Conservation (phyloP, 495 filamentous ascomycete species). For the Talaromyces adpressus region DNA sequence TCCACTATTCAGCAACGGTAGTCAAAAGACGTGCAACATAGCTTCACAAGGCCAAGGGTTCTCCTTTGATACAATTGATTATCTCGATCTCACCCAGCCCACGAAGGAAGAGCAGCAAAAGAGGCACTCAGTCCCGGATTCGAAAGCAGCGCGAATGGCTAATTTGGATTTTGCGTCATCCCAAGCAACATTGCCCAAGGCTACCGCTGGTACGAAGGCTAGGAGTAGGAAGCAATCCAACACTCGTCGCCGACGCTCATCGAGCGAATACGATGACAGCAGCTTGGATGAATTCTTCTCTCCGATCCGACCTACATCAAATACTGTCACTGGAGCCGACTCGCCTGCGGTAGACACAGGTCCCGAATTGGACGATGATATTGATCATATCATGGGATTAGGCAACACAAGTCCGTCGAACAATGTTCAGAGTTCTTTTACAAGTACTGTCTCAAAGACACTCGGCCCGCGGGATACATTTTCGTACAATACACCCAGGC, state of each 20-base stretch:
- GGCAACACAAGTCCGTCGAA: background rate
- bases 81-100: background rate
- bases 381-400: background rate
- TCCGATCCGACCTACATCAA: background rate
- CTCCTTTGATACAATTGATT: background rate
- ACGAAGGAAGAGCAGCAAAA: background rate
- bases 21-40: background rate
- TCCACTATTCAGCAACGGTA: background rate
- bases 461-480: background rate
- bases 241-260: background rate
- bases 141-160: constrained; percentile 1
- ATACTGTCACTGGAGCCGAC: background rate
- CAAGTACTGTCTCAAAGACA: background rate
- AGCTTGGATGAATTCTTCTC: background rate
- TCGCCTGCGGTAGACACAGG: background rate
- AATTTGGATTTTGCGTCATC: constrained; percentile 3
- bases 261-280: constrained; percentile 2
- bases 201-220: background rate
- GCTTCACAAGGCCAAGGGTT: background rate
- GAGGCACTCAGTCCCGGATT: background rate
- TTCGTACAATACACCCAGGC: no score
- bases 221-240: background rate
- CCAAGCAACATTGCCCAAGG: background rate
- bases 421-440: background rate
- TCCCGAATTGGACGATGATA: background rate